A percentile compares a stretch with the other conserved stretches of the same genome.
Conservation (phyloP, 2,329 filamentous ascomycete genomes). For the Sarocladium brachiariae region DNA sequence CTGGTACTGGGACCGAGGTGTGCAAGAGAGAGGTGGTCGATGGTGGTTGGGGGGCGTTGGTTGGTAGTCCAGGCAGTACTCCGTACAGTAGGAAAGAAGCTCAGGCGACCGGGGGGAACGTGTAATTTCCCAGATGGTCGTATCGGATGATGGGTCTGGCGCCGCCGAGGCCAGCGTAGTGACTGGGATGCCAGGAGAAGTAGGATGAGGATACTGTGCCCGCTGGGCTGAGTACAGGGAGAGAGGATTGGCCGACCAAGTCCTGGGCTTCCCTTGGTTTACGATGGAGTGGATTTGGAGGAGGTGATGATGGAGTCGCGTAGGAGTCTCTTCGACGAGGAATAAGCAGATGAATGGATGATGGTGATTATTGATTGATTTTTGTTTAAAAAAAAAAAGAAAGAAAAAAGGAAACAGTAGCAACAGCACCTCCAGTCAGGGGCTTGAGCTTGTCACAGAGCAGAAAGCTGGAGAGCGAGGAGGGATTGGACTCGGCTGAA, state of each 20-base stretch:
- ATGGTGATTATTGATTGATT: too few relatives aligned
- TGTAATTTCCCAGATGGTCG: slow-evolving; percentile 10
- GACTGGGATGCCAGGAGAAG: not conserved
- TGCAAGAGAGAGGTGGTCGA: not conserved
- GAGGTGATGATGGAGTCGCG: not conserved
- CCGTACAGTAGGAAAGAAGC: slow-evolving; percentile 4
- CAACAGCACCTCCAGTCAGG: too few relatives aligned
- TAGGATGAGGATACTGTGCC: not conserved
- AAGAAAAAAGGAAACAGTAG: too few relatives aligned
- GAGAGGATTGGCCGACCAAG: not conserved
- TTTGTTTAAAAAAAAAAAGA: too few relatives aligned
- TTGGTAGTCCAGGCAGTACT: not conserved
- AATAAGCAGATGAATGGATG: too few relatives aligned
- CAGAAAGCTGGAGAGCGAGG: not conserved
- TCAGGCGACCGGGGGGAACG: slow-evolving; percentile 9
- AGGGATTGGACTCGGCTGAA: slow-evolving; percentile 1
- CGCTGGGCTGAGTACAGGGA: slow-evolving; percentile 1
- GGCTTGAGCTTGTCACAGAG: slow-evolving; percentile 5
- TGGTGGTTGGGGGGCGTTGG: not conserved
- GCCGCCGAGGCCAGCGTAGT: slow-evolving; percentile 7
- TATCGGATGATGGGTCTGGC: slow-evolving; percentile 8
- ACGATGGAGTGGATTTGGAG: not conserved
- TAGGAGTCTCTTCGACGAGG: not conserved
- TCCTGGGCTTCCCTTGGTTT: not conserved
- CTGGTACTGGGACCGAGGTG: not conserved